A percentile compares a stretch with the other conserved stretches of the same genome.
Evolutionary conservation across 1,284 basidiomycete species (phyloP).

Genomic region (Ustilago tritici): DNA sequence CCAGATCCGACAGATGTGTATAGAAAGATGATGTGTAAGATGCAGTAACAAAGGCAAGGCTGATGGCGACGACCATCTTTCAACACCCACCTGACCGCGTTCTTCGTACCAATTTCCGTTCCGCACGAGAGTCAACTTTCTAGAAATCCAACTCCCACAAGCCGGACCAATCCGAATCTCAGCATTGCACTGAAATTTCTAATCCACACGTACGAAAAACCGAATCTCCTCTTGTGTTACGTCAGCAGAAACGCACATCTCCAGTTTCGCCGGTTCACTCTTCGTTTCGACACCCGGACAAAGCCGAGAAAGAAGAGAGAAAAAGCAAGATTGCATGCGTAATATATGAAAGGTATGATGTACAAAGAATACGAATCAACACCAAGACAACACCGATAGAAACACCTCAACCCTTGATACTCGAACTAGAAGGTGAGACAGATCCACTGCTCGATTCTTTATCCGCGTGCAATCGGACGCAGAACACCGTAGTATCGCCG

Average conservation of each 20-base stretch:
- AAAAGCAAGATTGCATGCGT: slow-evolving; percentile 23
- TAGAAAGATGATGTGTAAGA: slow-evolving; percentile 9
- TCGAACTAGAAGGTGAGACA: slow-evolving; percentile 38
- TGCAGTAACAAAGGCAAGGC: slow-evolving; percentile 1
- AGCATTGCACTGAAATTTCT: not conserved
- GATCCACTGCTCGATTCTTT: slow-evolving; percentile 35
- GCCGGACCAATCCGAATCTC: slow-evolving; percentile 24
- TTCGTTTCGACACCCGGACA: not conserved
- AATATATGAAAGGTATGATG: slow-evolving; percentile 22
- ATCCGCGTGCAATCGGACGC: slow-evolving; percentile 56
- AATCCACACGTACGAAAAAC: slow-evolving; percentile 22
- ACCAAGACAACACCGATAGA: not conserved
- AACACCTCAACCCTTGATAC: slow-evolving; percentile 29
- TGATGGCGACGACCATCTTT: slow-evolving; percentile 11
- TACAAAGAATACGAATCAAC: slow-evolving; percentile 12
- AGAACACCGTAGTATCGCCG: slow-evolving; percentile 64
- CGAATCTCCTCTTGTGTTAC: not conserved
- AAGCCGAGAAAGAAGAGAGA: not conserved
- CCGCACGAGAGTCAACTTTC: slow-evolving; percentile 18
- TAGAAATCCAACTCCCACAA: not conserved
- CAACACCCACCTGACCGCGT: slow-evolving; percentile 2
- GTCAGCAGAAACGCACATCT: not conserved
- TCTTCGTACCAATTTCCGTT: slow-evolving; percentile 18
- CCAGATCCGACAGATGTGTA: not conserved
- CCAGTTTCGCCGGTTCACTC: not conserved